Percentiles rank a stretch among this genome's conserved stretches.
These are phyloP conservation scores for Wilcoxina mikolae DNA, from an alignment of 495 filamentous ascomycete species.

Conservation along the genomic window DNA sequence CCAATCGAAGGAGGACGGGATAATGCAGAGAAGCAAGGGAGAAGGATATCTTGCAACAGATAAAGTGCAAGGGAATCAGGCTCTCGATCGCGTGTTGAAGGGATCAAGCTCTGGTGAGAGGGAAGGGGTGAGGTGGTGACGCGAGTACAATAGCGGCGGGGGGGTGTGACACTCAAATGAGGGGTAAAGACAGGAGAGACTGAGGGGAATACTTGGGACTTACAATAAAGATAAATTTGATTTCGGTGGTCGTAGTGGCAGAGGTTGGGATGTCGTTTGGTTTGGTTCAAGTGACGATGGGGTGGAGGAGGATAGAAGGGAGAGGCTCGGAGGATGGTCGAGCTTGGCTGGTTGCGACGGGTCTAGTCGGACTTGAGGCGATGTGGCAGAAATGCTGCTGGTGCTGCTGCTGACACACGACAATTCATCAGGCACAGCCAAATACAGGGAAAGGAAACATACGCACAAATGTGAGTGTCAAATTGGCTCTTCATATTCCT, in stretches of 20 bases:
- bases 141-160: neutral
- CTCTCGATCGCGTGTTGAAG: neutral
- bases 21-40: slow-evolving; percentile 1
- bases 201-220: neutral
- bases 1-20: neutral
- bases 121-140: neutral
- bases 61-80: neutral
- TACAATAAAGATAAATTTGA: neutral
- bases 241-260: neutral
- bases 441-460: no score
- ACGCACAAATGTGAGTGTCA: no score
- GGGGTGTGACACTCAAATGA: neutral
- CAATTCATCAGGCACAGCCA: neutral
- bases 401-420: neutral
- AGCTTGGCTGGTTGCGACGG: slow-evolving; percentile 3
- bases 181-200: no score
- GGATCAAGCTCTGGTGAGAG: slow-evolving; percentile 1
- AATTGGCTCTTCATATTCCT: no score
- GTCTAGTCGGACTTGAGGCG: slow-evolving; percentile 4
- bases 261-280: neutral
- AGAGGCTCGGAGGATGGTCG: neutral
- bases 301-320: slow-evolving; percentile 1
- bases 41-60: neutral
- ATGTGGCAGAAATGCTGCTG: slow-evolving; percentile 6
- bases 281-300: slow-evolving; percentile 2